Evolutionary conservation across 306 rosid genomes (phyloP).

Genomic region (Prinsepia uniflora): DNA sequence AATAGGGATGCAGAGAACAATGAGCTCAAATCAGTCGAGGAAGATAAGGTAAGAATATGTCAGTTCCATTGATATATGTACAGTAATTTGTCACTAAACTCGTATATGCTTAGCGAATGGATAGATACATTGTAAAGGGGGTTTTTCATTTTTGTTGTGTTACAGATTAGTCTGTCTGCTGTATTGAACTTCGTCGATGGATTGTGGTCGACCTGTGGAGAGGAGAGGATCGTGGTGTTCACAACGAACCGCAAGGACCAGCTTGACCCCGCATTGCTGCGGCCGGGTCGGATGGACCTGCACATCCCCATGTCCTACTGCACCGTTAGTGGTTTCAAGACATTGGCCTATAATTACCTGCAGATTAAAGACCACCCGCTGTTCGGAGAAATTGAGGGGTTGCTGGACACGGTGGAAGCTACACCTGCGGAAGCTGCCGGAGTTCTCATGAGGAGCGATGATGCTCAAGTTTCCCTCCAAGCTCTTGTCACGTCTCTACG

Average conservation of each 20-base stretch:
- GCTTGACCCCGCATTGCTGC: conserved; percentile 50
- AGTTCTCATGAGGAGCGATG: conserved; percentile 46
- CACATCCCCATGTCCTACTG: conserved; percentile 51
- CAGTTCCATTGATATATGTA: too few species aligned
- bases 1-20: conserved; percentile 27
- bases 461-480: conserved; percentile 36
- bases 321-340: conserved; percentile 42
- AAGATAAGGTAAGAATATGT: conserved; percentile 33
- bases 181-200: conserved; percentile 58
- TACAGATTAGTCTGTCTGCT: conserved; percentile 50
- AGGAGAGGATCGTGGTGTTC: conserved; percentile 41
- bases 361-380: conserved; percentile 29
- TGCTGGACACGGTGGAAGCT: conserved; percentile 30
- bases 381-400: conserved; percentile 30
- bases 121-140: too few species aligned
- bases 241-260: conserved; percentile 48
- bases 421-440: conserved; percentile 62
- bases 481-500: conserved; percentile 45
- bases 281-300: conserved; percentile 62
- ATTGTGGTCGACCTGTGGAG: conserved; percentile 66
- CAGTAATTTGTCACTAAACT: too few species aligned
- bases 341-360: conserved; percentile 43
- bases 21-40: conserved; percentile 21
- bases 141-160: too few species aligned
- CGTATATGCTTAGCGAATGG: too few species aligned